These are phyloP conservation scores for Blastocystis sp. DNA, from an alignment of 352 stramenopile species.

Conservation along the genomic window DNA sequence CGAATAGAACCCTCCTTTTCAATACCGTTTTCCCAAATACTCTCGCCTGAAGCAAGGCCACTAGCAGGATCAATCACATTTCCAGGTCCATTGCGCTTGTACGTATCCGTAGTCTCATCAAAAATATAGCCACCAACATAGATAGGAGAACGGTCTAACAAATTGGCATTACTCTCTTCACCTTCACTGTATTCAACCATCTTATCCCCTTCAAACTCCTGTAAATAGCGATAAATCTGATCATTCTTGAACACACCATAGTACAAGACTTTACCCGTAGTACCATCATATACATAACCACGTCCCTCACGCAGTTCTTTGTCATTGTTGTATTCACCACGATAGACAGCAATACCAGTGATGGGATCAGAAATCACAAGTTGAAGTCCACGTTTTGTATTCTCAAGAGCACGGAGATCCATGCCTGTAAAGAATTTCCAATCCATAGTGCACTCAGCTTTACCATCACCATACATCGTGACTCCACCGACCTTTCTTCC, in stretches of 20 bases:
- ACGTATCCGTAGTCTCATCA: not conserved
- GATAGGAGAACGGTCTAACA: not conserved
- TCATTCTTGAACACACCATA: slow-evolving; percentile 1
- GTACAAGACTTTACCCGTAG: not conserved
- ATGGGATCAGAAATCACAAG: not conserved
- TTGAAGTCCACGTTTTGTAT: not conserved
- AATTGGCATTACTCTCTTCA: not conserved
- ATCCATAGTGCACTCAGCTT: not conserved
- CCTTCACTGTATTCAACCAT: not conserved
- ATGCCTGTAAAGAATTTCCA: not conserved
- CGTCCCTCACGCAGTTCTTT: not conserved
- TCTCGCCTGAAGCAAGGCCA: not conserved
- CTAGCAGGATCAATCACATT: not conserved
- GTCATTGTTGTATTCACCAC: not conserved
- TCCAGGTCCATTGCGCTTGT: not conserved
- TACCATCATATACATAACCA: not conserved
- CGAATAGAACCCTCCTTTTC: no score
- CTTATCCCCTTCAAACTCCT: not conserved
- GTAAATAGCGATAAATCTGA: not conserved
- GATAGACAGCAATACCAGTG: not conserved
- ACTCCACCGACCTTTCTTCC: not conserved
- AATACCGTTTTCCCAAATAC: slow-evolving; percentile 11
- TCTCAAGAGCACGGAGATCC: not conserved
- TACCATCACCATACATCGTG: slow-evolving; percentile 21
- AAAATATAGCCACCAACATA: not conserved